phyloP scores from a whole-genome alignment of 192 early-diverging fungal species.

The Lunasporangiospora selenospora region DNA sequence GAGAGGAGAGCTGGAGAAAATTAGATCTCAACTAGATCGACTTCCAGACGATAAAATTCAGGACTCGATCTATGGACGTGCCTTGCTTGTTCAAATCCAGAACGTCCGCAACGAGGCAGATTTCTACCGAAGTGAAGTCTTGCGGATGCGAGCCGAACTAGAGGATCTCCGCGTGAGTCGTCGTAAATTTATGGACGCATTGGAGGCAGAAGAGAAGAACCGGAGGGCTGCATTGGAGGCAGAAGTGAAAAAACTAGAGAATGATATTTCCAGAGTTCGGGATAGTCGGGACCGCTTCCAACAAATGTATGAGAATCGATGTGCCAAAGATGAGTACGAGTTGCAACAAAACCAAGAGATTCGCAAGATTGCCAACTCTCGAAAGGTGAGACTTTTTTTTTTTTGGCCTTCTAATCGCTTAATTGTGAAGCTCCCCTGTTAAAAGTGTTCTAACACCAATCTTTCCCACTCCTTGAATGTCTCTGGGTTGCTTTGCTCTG shows the following conservation, averaged over 20 bases:
- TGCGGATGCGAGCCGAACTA: slow-evolving; percentile 16
- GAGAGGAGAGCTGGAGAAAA: slow-evolving; percentile 25
- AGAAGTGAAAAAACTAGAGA: slow-evolving; percentile 39
- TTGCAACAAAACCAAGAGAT: slow-evolving; percentile 55
- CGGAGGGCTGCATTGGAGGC: slow-evolving; percentile 30
- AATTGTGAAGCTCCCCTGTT: no score
- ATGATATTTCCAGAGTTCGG: slow-evolving; percentile 34
- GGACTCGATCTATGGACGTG: slow-evolving; percentile 25
- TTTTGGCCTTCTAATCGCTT: no score
- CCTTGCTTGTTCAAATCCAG: slow-evolving; percentile 24
- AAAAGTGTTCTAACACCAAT: no score
- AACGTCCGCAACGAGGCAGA: slow-evolving; percentile 35
- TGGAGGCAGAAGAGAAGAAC: slow-evolving; percentile 31
- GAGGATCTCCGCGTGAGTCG: slow-evolving; percentile 32
- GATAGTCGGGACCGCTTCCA: slow-evolving; percentile 44
- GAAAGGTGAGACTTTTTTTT: slow-evolving; percentile 32
- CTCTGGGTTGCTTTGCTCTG: no score
- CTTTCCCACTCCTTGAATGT: no score
- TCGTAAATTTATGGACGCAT: slow-evolving; percentile 35
- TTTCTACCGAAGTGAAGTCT: slow-evolving; percentile 15
- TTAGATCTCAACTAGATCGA: slow-evolving; percentile 28
- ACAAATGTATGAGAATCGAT: slow-evolving; percentile 45
- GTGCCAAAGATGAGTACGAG: slow-evolving; percentile 47
- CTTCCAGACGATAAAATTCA: slow-evolving; percentile 35
- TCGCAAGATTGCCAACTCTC: slow-evolving; percentile 51